These are phyloP conservation scores for Entoloma clypeatum DNA, from an alignment of 1,284 basidiomycete species.

Conservation along the genomic window DNA sequence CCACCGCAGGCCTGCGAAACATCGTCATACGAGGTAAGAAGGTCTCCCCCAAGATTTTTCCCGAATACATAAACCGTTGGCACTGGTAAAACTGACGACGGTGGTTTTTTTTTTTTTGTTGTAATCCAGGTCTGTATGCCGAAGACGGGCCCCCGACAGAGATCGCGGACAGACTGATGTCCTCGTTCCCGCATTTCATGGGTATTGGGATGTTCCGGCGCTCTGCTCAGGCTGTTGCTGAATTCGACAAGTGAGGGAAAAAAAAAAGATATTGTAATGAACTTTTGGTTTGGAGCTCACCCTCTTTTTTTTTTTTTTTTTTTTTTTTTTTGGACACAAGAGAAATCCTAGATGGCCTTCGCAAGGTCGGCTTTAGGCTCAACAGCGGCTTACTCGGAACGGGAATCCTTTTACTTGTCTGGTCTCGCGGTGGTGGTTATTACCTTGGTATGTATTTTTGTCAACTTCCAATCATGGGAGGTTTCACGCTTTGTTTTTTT, in stretches of 20 bases:
- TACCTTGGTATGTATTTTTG: conserved; percentile 37
- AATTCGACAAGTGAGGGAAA: conserved; percentile 54
- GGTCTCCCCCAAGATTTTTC: too few species aligned
- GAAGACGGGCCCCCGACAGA: conserved; percentile 44
- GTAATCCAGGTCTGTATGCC: conserved; percentile 47
- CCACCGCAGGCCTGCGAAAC: conserved; percentile 37
- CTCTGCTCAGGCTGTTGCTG: conserved; percentile 40
- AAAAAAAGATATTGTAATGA: too few species aligned
- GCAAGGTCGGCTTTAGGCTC: conserved; percentile 25
- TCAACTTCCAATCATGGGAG: conserved; percentile 20
- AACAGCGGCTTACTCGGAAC: conserved; percentile 28
- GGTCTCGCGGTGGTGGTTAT: conserved; percentile 38
- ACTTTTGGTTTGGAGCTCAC: too few species aligned
- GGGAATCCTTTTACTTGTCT: conserved; percentile 28
- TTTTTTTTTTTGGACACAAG: conserved; percentile 28
- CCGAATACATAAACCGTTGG: too few species aligned
- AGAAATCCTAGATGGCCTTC: conserved; percentile 29
- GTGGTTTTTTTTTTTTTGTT: too few species aligned
- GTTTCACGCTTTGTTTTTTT: conserved; percentile 27
- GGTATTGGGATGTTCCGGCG: conserved; percentile 40
- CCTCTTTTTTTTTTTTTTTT: too few species aligned
- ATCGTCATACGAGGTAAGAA: too few species aligned
- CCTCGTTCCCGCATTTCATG: conserved; percentile 40
- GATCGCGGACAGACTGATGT: conserved; percentile 44
- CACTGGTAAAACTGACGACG: too few species aligned